phyloP scores from a whole-genome alignment of 1,284 basidiomycete species.

The Moesziomyces aphidis region DNA sequence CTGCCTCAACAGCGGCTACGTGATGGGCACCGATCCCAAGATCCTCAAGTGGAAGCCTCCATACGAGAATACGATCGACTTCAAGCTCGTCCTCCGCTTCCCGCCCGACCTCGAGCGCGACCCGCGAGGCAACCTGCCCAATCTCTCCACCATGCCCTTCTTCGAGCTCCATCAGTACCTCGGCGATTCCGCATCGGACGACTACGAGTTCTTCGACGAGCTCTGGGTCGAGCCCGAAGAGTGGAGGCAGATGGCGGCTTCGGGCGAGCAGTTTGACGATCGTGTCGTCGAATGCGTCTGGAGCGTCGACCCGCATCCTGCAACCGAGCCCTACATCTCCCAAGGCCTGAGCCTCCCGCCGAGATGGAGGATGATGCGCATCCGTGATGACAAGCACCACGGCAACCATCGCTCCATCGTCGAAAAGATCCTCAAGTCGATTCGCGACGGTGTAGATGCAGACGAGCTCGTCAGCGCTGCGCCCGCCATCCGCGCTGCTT shows the following conservation, averaged over 20 bases:
- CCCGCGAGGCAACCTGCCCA: slow-evolving; percentile 71
- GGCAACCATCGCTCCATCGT: slow-evolving; percentile 64
- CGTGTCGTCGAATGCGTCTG: slow-evolving; percentile 93
- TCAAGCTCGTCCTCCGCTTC: slow-evolving; percentile 92
- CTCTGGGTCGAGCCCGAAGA: slow-evolving; percentile 88
- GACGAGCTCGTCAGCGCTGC: slow-evolving; percentile 54
- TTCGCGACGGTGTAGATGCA: slow-evolving; percentile 62
- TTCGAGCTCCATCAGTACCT: slow-evolving; percentile 83
- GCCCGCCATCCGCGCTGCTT: slow-evolving; percentile 55
- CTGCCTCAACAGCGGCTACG: slow-evolving; percentile 84
- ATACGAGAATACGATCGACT: slow-evolving; percentile 97
- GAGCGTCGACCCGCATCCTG: slow-evolving; percentile 72
- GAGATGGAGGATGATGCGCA: slow-evolving; percentile 63
- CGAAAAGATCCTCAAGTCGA: slow-evolving; percentile 58
- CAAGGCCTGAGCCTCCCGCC: slow-evolving; percentile 39
- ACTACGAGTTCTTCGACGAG: slow-evolving; percentile 87
- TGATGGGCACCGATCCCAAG: slow-evolving; percentile 88
- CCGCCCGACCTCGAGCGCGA: slow-evolving; percentile 73
- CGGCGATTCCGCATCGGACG: slow-evolving; percentile 34
- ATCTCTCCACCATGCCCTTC: slow-evolving; percentile 85
- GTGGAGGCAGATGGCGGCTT: slow-evolving; percentile 90
- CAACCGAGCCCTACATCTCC: slow-evolving; percentile 36
- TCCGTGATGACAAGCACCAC: slow-evolving; percentile 64
- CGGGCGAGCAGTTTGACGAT: slow-evolving; percentile 89
- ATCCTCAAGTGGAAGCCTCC: slow-evolving; percentile 98